A percentile compares a stretch with the other conserved stretches of the same genome.
These are phyloP conservation scores for carrot (Daucus carota) DNA, from an alignment of 129 eudicot genomes.

Conservation along the genomic window DNA sequence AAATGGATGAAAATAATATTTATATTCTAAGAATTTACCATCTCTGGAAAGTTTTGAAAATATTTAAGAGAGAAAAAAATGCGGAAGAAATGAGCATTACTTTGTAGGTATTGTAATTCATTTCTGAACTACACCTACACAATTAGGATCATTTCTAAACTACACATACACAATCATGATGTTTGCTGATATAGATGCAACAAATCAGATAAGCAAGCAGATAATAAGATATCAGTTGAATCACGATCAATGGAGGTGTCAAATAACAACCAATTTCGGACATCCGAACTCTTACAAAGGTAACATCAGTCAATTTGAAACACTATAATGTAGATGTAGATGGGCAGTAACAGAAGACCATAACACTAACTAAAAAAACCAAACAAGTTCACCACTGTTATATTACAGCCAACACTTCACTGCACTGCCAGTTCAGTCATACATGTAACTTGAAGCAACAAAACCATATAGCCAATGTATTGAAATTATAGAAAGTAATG, in stretches of 20 bases:
- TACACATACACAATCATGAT: too few relatives aligned
- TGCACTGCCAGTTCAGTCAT: not conserved
- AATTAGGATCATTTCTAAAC: too few relatives aligned
- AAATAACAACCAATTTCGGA: not conserved
- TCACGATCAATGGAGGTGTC: not conserved
- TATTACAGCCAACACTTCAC: not conserved
- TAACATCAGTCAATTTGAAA: not conserved
- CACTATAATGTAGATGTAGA: not conserved
- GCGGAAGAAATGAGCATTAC: too few relatives aligned
- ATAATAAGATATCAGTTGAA: not conserved
- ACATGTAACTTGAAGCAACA: not conserved
- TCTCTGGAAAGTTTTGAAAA: too few relatives aligned
- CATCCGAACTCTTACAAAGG: not conserved
- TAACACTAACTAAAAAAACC: not conserved
- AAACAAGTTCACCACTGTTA: conserved; percentile 6
- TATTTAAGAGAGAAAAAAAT: too few relatives aligned
- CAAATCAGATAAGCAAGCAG: not conserved
- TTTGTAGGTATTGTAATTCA: too few relatives aligned
- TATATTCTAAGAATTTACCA: too few relatives aligned
- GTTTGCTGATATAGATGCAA: not conserved
- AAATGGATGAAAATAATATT: too few relatives aligned
- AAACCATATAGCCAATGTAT: not conserved
- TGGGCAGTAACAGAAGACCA: not conserved
- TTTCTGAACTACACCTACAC: too few relatives aligned
- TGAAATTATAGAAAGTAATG: not conserved